A percentile compares a stretch with the other conserved stretches of the same genome.
These are phyloP conservation scores for Podila clonocystis DNA, from an alignment of 192 early-diverging fungal species.

Conservation along the genomic window DNA sequence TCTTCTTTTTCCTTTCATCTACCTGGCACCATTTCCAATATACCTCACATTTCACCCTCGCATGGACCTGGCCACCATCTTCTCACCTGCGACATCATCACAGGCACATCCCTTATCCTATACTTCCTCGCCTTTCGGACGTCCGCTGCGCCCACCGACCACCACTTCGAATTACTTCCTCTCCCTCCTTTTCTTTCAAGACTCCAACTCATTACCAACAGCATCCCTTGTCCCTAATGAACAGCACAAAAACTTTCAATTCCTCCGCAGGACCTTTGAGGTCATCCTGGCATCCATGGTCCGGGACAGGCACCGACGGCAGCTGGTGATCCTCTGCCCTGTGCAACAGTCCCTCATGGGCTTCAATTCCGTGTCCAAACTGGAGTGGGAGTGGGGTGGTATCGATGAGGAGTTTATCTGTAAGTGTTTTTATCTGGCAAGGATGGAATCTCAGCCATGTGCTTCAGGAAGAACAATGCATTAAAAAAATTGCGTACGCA, in stretches of 20 bases:
- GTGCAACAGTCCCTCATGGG: slow-evolving; percentile 40
- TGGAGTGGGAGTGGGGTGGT: slow-evolving; percentile 51
- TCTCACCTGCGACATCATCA: no score
- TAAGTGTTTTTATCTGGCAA: slow-evolving; percentile 3
- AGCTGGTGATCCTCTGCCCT: slow-evolving; percentile 41
- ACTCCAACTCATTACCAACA: slow-evolving; percentile 30
- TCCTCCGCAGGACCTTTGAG: slow-evolving; percentile 31
- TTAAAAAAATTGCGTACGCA: no score
- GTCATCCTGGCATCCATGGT: slow-evolving; percentile 14
- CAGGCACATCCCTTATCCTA: no score
- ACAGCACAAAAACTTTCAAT: slow-evolving; percentile 34
- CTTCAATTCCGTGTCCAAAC: slow-evolving; percentile 8
- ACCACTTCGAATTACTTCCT: slow-evolving; percentile 45
- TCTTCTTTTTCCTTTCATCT: no score
- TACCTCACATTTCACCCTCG: no score
- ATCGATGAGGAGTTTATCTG: slow-evolving; percentile 49
- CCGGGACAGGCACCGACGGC: slow-evolving; percentile 20
- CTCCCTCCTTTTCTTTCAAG: slow-evolving; percentile 45
- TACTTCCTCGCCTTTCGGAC: background rate
- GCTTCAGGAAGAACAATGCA: no score
- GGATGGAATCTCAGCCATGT: background rate
- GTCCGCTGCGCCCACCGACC: slow-evolving; percentile 1
- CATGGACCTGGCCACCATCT: no score
- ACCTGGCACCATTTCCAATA: no score
- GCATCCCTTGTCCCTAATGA: slow-evolving; percentile 18